Base-by-base conservation (phyloP, 805 yeast genomes). In the Jamesozyma spencerorum region DNA sequence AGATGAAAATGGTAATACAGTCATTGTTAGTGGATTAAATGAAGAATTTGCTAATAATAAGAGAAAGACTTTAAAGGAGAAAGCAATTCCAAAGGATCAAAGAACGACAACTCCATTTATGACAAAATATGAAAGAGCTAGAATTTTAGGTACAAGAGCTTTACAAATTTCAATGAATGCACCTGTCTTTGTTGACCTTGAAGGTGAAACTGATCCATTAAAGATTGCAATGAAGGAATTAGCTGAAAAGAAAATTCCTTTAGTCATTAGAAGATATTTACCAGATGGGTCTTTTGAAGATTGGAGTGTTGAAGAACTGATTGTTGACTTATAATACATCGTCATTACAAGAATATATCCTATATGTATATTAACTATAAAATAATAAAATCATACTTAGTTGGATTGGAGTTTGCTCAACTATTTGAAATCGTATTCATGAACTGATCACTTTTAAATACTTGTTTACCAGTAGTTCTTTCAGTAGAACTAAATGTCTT, bases 81-180 rank as follows among this genome's bases (percentile, higher is more conserved):
- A 85, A 55, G 94, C 97, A 15, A 86, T 92, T 45, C 84, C 96
- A 42, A 85, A 76, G 52, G 95, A 85, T 18, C 69, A 84, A 49
- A 77, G 99, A 64, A 74, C 87, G 20, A 92, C 99, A 12, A 92
- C 99, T 4, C 99, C 99, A 40, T 92, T 90, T 62, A 88, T 92
- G 97, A 92, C 99, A 43, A 92, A 94, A 60, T 92, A 92, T 63
- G 99, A 92, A 70, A 77, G 97, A 54, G 99, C 99, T 6, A 78
- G 99, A 68, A 86, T 92, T 46, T 74, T 92, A 55, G 99, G 99
- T 20, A 92, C 99, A 10, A 76, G 99, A 55, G 98, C 99, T 1
- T 69, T 92, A 49, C 99, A 92, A 65, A 90, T 92, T 54, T 86
- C 97, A 20, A 84, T 92, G 85, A 92, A 92, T 60, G 98, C 99